Evolutionary conservation across 139 green algal genomes (phyloP).

Genomic region (Zygnema circumcarinatum): DNA sequence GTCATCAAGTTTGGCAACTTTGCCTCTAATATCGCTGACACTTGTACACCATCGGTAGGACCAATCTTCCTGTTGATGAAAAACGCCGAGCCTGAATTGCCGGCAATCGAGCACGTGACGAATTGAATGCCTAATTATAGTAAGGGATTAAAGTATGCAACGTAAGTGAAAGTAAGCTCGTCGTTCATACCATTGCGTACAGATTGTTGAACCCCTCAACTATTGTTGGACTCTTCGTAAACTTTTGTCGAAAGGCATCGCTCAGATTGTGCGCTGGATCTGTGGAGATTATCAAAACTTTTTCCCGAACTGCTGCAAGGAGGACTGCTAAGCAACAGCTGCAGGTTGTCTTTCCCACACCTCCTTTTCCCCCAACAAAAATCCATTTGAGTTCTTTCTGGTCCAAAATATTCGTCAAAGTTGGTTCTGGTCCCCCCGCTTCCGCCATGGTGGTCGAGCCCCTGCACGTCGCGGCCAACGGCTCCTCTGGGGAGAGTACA

Average conservation of each 20-base stretch:
- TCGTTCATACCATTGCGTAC: slow-evolving; percentile 95
- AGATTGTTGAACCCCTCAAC: slow-evolving; percentile 92
- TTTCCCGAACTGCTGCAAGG: slow-evolving; percentile 78
- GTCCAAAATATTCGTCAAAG: slow-evolving; percentile 87
- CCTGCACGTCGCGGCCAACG: too few species aligned
- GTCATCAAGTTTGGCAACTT: too few species aligned
- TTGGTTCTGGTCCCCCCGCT: slow-evolving; percentile 68
- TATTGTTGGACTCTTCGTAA: slow-evolving; percentile 80
- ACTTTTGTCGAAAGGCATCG: slow-evolving; percentile 96
- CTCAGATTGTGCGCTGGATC: slow-evolving; percentile 96
- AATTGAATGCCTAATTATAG: too few species aligned
- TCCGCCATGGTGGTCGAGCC: slow-evolving; percentile 31
- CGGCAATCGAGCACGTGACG: too few species aligned
- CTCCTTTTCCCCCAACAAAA: slow-evolving; percentile 94
- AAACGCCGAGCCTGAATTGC: too few species aligned
- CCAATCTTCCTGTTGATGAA: too few species aligned
- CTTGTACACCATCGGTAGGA: too few species aligned
- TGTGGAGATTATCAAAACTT: slow-evolving; percentile 95
- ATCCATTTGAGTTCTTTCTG: slow-evolving; percentile 91
- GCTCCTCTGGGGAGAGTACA: too few species aligned
- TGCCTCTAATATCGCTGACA: too few species aligned
- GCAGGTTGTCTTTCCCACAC: slow-evolving; percentile 97
- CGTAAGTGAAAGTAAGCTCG: too few species aligned
- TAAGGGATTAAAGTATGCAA: too few species aligned
- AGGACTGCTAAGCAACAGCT: slow-evolving; percentile 86